A percentile compares a stretch with the other conserved stretches of the same genome.
phyloP scores from a whole-genome alignment of 1,284 basidiomycete genomes.

The Boletus holoroseus region DNA sequence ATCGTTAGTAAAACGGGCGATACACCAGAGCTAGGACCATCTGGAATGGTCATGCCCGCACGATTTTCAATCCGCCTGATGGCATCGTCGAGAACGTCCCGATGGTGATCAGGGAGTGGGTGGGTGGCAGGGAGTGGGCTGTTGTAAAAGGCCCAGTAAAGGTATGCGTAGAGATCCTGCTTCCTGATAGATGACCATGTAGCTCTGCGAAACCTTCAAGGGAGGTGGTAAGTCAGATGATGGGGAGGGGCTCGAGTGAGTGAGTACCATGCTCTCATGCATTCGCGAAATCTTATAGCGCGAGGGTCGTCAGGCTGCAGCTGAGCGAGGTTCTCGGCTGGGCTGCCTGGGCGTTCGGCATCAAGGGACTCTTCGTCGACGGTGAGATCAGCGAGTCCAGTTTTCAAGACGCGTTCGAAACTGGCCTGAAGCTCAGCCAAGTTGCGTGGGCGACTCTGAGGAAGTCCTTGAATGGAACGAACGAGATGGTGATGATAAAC shows the following conservation, averaged over 20 bases:
- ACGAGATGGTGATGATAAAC: conserved; percentile 62
- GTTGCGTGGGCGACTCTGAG: conserved; percentile 45
- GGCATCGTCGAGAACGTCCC: conserved; percentile 52
- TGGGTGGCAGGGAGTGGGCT: conserved; percentile 50
- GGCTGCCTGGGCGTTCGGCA: conserved; percentile 51
- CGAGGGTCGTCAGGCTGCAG: conserved; percentile 63
- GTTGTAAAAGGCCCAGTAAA: conserved; percentile 83
- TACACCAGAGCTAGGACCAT: conserved; percentile 55
- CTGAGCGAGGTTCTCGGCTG: conserved; percentile 51
- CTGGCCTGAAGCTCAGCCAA: conserved; percentile 54
- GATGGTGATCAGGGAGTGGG: conserved; percentile 43
- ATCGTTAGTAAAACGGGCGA: conserved; percentile 70
- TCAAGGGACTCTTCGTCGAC: conserved; percentile 54
- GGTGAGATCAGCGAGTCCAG: conserved; percentile 49
- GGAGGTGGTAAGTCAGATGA: conserved; percentile 5
- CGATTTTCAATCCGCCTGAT: conserved; percentile 66
- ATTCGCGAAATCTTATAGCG: conserved; percentile 71
- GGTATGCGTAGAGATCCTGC: conserved; percentile 68
- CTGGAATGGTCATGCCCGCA: conserved; percentile 59
- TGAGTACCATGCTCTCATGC: conserved; percentile 54
- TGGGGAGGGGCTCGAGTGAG: background rate
- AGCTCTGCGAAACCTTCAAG: conserved; percentile 60
- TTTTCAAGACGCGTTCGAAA: conserved; percentile 53
- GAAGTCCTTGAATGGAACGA: conserved; percentile 47
- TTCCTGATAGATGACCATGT: conserved; percentile 69